Percentiles rank a stretch among this genome's conserved stretches.
phyloP scores from a whole-genome alignment of 2,329 filamentous ascomycete species.

The Diaporthe destruens region DNA sequence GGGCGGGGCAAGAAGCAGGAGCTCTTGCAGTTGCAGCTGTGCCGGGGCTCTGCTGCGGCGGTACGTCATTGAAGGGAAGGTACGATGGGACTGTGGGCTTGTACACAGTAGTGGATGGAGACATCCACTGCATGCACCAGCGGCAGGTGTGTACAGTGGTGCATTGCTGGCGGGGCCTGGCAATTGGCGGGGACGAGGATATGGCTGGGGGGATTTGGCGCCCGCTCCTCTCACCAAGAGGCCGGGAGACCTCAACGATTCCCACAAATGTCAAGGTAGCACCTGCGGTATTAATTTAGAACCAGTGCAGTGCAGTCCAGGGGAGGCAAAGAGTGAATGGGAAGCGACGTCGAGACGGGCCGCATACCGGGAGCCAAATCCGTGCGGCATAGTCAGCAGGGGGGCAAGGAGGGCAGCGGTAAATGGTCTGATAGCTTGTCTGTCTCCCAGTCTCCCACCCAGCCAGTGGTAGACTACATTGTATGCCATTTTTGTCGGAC shows the following conservation, averaged over 20 bases:
- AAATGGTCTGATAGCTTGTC: constrained; percentile 8
- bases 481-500: background rate
- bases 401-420: background rate
- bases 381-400: constrained; percentile 18
- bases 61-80: constrained; percentile 35
- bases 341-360: constrained; percentile 7
- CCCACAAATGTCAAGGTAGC: constrained; percentile 3
- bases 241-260: background rate
- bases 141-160: constrained; percentile 19
- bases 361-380: constrained; percentile 31
- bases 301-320: constrained; percentile 9
- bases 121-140: constrained; percentile 13
- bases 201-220: background rate
- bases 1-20: constrained; percentile 18
- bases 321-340: constrained; percentile 1
- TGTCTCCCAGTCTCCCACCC: background rate
- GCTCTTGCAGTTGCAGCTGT: background rate
- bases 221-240: background rate
- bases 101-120: constrained; percentile 8
- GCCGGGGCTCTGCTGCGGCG: background rate
- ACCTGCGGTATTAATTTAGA: constrained; percentile 31
- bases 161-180: constrained; percentile 2
- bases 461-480: background rate
- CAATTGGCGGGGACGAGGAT: constrained; percentile 1
- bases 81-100: constrained; percentile 11